Evolutionary conservation across 306 rosid genomes (phyloP), one percentile per base, ranked within the genome.

Genomic region (Carpinus viminea): DNA sequence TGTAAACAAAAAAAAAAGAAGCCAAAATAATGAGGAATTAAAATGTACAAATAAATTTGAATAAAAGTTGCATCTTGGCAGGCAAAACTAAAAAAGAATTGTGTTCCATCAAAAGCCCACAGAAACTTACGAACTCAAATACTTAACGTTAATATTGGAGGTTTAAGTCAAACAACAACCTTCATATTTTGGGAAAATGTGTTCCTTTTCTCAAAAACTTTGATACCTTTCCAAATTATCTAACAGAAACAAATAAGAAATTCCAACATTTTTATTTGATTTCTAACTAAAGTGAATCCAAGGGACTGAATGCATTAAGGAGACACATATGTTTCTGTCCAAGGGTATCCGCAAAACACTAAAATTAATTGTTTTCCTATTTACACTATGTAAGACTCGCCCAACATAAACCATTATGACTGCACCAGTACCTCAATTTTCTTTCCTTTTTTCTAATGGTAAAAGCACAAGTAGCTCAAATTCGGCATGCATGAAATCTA

Each of bases 121-220:
- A 53, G 38, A 7, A 24, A 70, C 20, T 24, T 20, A 53, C 43
- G 68, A 65, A 68, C 76, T 43, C 74, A 68, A 65, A 52, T 69
- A n/a, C 69, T 87, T 81, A 87, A 82, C 74, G 73, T 81, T 70
- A 56, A 86, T 53, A 71, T 36, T 60, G 68, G 18, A 68, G 38
- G 57, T 68, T 73, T 79, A 31, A 43, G 57, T 76, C 68, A 75
- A 34, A 48, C 59, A 28, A 68, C 24, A 73, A 38, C 62, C 73
- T 80, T 55, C 76, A 55, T 76, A 47, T 79, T 79, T 66, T 59
- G 74, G 66, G 54, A 74, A 59, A 24, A 61, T 41, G 59, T 71
- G 21, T 24, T 70, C 76, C 57, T 70, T 79, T 78, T 73, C 72
- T 43, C 69, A 79, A n/a, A 56, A 80, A 28, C 56, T 18, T 47